Evolutionary conservation across 768 basidiomycete species (phyloP).

Genomic region (Pluteus cervinus): DNA sequence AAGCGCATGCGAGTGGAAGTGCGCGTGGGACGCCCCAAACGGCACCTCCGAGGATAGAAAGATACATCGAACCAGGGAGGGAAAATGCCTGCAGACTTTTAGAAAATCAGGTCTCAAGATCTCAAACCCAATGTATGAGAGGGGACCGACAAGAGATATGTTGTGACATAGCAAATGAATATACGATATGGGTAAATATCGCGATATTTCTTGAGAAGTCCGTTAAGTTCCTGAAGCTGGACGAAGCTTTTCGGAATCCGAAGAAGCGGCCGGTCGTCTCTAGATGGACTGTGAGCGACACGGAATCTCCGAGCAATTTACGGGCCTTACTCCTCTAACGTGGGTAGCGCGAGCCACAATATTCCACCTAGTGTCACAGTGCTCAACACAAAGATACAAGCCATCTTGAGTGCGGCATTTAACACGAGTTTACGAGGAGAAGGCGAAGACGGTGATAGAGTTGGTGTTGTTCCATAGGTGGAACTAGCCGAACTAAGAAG

Average conservation of each 20-base stretch:
- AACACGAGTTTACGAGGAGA: constrained; percentile 60
- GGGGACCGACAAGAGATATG: constrained; percentile 82
- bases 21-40: constrained; percentile 89
- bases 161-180: constrained; percentile 79
- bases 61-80: constrained; percentile 95
- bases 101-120: constrained; percentile 4
- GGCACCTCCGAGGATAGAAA: constrained; percentile 93
- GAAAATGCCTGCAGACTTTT: constrained; percentile 91
- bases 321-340: constrained; percentile 63
- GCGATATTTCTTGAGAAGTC: constrained; percentile 85
- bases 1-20: constrained; percentile 85
- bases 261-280: constrained; percentile 69
- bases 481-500: constrained; percentile 38
- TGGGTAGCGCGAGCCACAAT: constrained; percentile 78
- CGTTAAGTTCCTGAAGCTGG: constrained; percentile 81
- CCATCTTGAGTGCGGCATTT: constrained; percentile 81
- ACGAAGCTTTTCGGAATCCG: constrained; percentile 85
- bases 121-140: constrained; percentile 5
- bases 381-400: constrained; percentile 65
- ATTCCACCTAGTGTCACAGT: constrained; percentile 66
- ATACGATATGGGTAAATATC: constrained; percentile 83
- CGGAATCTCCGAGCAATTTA: constrained; percentile 2
- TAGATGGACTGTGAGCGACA: constrained; percentile 23
- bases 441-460: constrained; percentile 29
- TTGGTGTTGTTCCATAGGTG: constrained; percentile 48